Conservation (phyloP, 768 basidiomycete species). For the Dictyophora rubrovolvata region DNA sequence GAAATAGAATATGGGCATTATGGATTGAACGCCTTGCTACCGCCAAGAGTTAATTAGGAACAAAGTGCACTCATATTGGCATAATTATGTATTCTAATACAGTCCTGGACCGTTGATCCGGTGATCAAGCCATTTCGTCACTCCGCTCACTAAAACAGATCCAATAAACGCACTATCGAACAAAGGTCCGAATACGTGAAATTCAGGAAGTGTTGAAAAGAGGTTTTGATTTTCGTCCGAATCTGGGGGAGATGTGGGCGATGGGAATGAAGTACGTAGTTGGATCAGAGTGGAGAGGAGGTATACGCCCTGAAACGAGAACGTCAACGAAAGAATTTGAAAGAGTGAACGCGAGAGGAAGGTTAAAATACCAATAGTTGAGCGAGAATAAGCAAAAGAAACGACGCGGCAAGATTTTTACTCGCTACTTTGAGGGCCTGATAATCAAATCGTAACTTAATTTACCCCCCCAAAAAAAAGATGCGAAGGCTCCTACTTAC, state of each 20-base stretch:
- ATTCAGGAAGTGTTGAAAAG: slow-evolving; percentile 64
- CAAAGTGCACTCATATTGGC: too few relatives aligned
- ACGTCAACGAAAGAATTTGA: background rate
- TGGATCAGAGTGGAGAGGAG: slow-evolving; percentile 76
- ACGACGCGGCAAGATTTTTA: slow-evolving; percentile 57
- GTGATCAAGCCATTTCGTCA: slow-evolving; percentile 47
- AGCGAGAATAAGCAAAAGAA: slow-evolving; percentile 68
- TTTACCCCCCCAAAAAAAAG: background rate
- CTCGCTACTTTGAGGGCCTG: slow-evolving; percentile 57
- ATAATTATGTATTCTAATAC: background rate
- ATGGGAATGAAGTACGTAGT: slow-evolving; percentile 72
- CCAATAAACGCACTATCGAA: slow-evolving; percentile 68
- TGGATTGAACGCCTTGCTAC: too few relatives aligned
- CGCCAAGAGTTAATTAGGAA: too few relatives aligned
- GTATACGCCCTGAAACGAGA: slow-evolving; percentile 55
- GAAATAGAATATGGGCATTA: too few relatives aligned
- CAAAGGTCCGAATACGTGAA: slow-evolving; percentile 59
- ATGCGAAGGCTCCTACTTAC: slow-evolving; percentile 24
- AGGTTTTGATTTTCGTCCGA: slow-evolving; percentile 32
- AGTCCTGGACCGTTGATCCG: slow-evolving; percentile 23
- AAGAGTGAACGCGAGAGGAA: background rate
- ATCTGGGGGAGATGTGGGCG: slow-evolving; percentile 28
- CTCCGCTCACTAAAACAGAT: slow-evolving; percentile 38
- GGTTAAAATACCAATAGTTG: slow-evolving; percentile 62
- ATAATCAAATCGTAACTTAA: background rate